Evolutionary conservation across 164 flowering plant genomes (phyloP).

Genomic region (Hamamelis virginiana): DNA sequence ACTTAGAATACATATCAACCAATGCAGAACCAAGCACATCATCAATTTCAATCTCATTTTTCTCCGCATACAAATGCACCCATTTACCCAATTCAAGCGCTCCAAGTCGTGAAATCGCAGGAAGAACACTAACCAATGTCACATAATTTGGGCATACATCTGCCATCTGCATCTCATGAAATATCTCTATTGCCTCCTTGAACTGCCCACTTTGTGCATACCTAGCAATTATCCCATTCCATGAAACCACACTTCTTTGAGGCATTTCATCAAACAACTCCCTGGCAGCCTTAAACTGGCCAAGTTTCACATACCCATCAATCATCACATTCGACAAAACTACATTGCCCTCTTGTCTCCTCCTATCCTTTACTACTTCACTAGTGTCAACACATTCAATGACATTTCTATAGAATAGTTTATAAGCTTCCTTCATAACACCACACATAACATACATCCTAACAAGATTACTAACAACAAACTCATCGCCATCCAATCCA

Average conservation of each 20-base stretch:
- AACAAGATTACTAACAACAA: slow-evolving; percentile 50
- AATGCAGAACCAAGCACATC: slow-evolving; percentile 65
- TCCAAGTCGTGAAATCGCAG: slow-evolving; percentile 53
- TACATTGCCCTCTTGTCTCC: slow-evolving; percentile 33
- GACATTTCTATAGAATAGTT: slow-evolving; percentile 23
- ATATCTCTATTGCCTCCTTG: slow-evolving; percentile 55
- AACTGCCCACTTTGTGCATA: slow-evolving; percentile 55
- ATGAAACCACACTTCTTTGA: slow-evolving; percentile 59
- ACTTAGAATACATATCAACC: slow-evolving; percentile 64
- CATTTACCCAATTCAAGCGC: slow-evolving; percentile 59
- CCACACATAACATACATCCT: slow-evolving; percentile 49
- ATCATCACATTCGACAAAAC: slow-evolving; percentile 73
- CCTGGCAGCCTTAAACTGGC: slow-evolving; percentile 38
- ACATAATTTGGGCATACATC: slow-evolving; percentile 52
- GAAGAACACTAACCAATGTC: slow-evolving; percentile 59
- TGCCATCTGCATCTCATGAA: slow-evolving; percentile 52
- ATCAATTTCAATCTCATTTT: slow-evolving; percentile 40
- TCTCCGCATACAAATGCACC: slow-evolving; percentile 56
- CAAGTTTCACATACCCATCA: slow-evolving; percentile 52
- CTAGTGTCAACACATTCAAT: background rate
- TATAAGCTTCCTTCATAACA: slow-evolving; percentile 38
- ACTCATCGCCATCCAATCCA: slow-evolving; percentile 45
- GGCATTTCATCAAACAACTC: slow-evolving; percentile 57
- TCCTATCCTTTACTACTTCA: slow-evolving; percentile 10
- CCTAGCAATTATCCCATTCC: slow-evolving; percentile 70